These are phyloP conservation scores for Pseudogymnoascus destructans DNA, from an alignment of 2,329 filamentous ascomycete genomes.

Conservation along the genomic window DNA sequence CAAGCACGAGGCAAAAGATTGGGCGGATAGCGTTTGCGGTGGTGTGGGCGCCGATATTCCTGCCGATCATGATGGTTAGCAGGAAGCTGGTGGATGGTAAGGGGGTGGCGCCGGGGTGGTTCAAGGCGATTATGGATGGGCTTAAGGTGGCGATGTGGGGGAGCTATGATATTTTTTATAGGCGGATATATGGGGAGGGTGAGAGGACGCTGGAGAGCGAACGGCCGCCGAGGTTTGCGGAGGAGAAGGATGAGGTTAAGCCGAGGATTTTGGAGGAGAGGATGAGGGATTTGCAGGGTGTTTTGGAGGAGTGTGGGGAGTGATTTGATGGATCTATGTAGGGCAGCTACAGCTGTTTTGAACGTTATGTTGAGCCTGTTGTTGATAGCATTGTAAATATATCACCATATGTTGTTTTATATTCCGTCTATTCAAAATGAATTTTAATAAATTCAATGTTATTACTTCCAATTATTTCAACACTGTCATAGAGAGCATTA, in stretches of 20 bases:
- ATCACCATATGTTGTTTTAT: neutral
- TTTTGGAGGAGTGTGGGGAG: neutral
- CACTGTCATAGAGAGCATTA: neutral
- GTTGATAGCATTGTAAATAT: neutral
- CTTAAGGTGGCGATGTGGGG: constrained; percentile 48
- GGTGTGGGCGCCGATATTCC: constrained; percentile 44
- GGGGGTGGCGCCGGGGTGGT: constrained; percentile 57
- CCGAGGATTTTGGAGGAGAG: neutral
- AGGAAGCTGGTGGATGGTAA: constrained; percentile 46
- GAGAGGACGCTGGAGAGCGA: constrained; percentile 43
- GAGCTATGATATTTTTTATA: constrained; percentile 51
- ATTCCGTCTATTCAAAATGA: neutral
- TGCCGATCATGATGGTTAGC: constrained; percentile 38
- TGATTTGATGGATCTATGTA: neutral
- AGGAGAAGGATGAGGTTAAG: constrained; percentile 2
- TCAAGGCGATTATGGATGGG: constrained; percentile 37
- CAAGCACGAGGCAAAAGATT: constrained; percentile 49
- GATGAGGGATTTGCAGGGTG: neutral
- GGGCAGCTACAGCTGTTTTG: neutral
- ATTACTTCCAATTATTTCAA: neutral
- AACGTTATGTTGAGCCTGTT: neutral
- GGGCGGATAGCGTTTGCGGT: constrained; percentile 51
- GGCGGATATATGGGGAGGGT: constrained; percentile 68
- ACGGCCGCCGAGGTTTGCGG: constrained; percentile 17
- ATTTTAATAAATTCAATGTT: neutral